A percentile compares a stretch with the other conserved stretches of the same genome.
These are phyloP conservation scores for Knoxia roxburghii DNA, from an alignment of 257 asterid species.

Conservation along the genomic window DNA sequence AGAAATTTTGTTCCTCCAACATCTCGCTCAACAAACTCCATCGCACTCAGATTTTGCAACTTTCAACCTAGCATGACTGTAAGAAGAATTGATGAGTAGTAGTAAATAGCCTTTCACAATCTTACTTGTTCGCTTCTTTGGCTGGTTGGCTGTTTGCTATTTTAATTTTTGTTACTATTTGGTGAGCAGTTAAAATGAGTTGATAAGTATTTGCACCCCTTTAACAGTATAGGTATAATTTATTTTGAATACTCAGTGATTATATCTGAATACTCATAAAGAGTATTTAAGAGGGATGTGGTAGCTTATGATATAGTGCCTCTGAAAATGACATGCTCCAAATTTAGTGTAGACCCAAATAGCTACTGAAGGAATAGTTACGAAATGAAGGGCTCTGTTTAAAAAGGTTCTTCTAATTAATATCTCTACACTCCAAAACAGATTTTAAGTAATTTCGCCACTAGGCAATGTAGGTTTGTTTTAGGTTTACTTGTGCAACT, in stretches of 20 bases:
- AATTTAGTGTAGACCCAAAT: background rate
- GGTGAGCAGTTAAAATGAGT: background rate
- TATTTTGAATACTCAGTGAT: background rate
- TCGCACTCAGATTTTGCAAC: conserved; percentile 69
- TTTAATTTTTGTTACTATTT: background rate
- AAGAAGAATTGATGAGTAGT: conserved; percentile 26
- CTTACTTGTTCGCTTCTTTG: background rate
- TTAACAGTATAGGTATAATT: background rate
- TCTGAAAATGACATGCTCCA: background rate
- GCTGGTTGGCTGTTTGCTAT: background rate
- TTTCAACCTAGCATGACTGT: conserved; percentile 41
- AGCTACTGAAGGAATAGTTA: background rate
- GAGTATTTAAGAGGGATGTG: background rate
- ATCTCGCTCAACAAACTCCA: conserved; percentile 75
- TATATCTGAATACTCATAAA: background rate
- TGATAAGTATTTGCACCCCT: background rate
- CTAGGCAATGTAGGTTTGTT: background rate
- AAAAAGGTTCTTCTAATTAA: background rate
- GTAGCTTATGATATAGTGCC: background rate
- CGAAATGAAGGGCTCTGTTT: background rate
- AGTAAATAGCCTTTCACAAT: too few relatives aligned
- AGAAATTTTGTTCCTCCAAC: conserved; percentile 56
- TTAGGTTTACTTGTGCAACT: background rate
- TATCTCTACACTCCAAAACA: background rate
- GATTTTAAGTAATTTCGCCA: background rate